A percentile compares a stretch with the other conserved stretches of the same genome.
These are phyloP conservation scores for Strigomonas galati DNA, from an alignment of 208 protist species.

Conservation along the genomic window DNA sequence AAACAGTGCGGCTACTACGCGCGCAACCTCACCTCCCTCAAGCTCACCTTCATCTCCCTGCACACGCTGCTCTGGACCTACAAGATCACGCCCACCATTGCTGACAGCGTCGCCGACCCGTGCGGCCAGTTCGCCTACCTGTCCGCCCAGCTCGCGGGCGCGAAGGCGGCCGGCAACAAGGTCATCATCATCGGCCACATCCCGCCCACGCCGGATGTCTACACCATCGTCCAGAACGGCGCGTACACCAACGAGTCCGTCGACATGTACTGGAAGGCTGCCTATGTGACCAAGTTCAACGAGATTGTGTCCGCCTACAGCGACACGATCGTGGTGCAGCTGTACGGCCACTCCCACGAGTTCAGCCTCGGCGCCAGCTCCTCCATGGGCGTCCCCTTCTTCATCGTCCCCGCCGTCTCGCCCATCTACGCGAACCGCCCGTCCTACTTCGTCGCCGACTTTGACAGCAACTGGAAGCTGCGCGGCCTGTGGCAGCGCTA, in stretches of 20 bases:
- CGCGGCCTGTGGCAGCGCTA: constrained; percentile 48
- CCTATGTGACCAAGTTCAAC: constrained; percentile 47
- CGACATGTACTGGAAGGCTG: constrained; percentile 70
- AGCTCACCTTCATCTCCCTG: constrained; percentile 57
- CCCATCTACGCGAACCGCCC: constrained; percentile 63
- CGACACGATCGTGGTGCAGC: constrained; percentile 39
- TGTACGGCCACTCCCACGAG: constrained; percentile 77
- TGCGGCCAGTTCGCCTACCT: constrained; percentile 75
- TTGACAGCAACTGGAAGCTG: constrained; percentile 33
- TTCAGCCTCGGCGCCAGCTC: constrained; percentile 39
- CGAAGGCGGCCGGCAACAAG: constrained; percentile 30
- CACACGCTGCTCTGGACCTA: constrained; percentile 73
- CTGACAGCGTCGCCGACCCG: constrained; percentile 51
- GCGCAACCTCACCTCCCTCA: constrained; percentile 10
- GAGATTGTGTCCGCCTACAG: constrained; percentile 42
- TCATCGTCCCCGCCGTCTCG: constrained; percentile 62
- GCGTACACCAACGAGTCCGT: constrained; percentile 23
- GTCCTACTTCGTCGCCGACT: constrained; percentile 58
- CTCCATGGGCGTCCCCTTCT: constrained; percentile 21
- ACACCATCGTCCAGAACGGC: constrained; percentile 29
- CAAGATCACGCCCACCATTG: constrained; percentile 25
- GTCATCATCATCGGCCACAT: constrained; percentile 81
- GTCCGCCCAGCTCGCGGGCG: constrained; percentile 28
- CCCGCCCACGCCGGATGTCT: constrained; percentile 53
- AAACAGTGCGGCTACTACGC: constrained; percentile 62